Evolutionary conservation across 2,329 filamentous ascomycete species (phyloP).

Genomic region (Penicillium sp.): DNA sequence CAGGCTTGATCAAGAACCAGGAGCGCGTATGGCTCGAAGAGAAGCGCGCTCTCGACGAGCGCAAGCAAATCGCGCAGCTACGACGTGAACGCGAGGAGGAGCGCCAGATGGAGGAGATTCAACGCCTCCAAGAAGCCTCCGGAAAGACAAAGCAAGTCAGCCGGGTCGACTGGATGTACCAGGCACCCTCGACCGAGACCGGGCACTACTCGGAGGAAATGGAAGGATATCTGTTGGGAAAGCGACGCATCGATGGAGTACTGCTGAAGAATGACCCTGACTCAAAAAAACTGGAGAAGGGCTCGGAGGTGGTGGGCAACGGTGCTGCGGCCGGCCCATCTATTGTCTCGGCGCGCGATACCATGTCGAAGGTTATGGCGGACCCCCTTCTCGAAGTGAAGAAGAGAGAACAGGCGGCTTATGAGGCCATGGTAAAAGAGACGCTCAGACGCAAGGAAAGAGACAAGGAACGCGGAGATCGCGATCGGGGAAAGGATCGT

Average conservation of each 20-base stretch:
- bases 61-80: slow-evolving; percentile 88
- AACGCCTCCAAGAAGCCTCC: slow-evolving; percentile 82
- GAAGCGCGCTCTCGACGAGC: slow-evolving; percentile 86
- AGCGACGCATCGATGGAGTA: slow-evolving; percentile 78
- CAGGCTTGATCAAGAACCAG: slow-evolving; percentile 85
- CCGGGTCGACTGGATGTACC: slow-evolving; percentile 98
- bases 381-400: slow-evolving; percentile 93
- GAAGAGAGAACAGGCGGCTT: slow-evolving; percentile 80
- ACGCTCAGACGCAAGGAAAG: slow-evolving; percentile 35
- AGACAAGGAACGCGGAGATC: slow-evolving; percentile 22
- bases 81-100: slow-evolving; percentile 93
- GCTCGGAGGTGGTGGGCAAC: slow-evolving; percentile 38
- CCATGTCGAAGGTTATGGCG: slow-evolving; percentile 78
- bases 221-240: slow-evolving; percentile 89
- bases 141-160: slow-evolving; percentile 77
- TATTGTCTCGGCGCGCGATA: slow-evolving; percentile 74
- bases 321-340: slow-evolving; percentile 38
- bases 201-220: slow-evolving; percentile 79
- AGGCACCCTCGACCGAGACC: slow-evolving; percentile 71
- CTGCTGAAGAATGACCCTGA: slow-evolving; percentile 74
- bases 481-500: slow-evolving; percentile 18
- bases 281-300: slow-evolving; percentile 76
- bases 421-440: slow-evolving; percentile 56
- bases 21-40: slow-evolving; percentile 87
- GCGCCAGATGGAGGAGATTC: slow-evolving; percentile 84